Base-by-base conservation (phyloP, 2,329 filamentous ascomycete species). In the Chaetothyriales sp. region DNA sequence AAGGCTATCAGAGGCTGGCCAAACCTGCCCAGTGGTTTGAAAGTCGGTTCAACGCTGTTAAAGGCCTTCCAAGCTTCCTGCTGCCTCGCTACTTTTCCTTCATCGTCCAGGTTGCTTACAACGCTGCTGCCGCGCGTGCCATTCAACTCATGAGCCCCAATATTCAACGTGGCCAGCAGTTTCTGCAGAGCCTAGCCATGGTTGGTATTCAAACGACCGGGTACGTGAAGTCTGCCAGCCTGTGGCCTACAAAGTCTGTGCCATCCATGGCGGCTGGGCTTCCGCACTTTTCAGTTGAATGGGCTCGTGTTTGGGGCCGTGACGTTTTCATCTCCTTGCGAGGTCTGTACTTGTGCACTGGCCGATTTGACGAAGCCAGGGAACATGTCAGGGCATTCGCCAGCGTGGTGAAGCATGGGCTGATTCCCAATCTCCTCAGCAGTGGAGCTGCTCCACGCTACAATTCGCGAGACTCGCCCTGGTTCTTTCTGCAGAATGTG, bases 401-500 rank as follows among this genome's bases (percentile, higher is more conserved):
- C 2, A 95, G 88, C 64, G 89, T 98, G 9, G 71, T 98, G 59
- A 98, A 98, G 73, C 92, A 98, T 61, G 92, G 92, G 48, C 94
- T 96, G 88, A 89, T 98, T 51, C 92, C 92, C 12, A 98, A 98
- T 62, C 75, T 98, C 18, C 74, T 98, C 12, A 83, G 87, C 57
- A 86, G 85, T 53, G 89, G 92, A 5, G 86, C 83, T 53, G 76
- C 82, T 15, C 92, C 92, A 2, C 78, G 92, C 22, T 98, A 96
- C 72, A 98, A 98, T 66, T 89, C 92, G 44, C 79, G 92, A 54
- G 92, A 98, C 67, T 95, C 92, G 0, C 80, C 95, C 43, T 98
- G 92, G 92, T 98, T 96, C 74, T 95, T 93, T 73, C 69, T 98
- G 48, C 92, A 98, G 65, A 85, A 85, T 57, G 90, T 96, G 47